phyloP scores from a whole-genome alignment of 768 basidiomycete species.

The Tylopilus vinaceipallidus region DNA sequence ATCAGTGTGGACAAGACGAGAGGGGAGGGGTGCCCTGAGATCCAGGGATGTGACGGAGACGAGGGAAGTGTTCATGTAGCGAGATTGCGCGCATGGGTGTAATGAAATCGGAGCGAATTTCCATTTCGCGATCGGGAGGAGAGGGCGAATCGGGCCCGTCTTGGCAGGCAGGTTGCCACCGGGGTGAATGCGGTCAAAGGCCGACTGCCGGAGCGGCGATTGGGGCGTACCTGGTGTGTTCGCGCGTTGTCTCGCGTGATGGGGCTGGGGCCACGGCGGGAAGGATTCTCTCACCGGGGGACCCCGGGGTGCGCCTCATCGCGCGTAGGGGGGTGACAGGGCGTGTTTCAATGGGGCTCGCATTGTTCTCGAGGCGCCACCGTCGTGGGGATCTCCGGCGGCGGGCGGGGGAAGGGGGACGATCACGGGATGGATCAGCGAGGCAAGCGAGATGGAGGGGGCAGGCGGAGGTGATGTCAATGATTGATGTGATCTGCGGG shows the following conservation, averaged over 20 bases:
- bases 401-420: neutral
- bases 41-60: no score
- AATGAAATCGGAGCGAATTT: no score
- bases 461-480: conserved; percentile 12
- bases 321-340: neutral
- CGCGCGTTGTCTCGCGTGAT: conserved; percentile 3
- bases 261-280: conserved; percentile 1
- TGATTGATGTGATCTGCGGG: conserved; percentile 23
- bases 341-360: neutral
- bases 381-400: no score
- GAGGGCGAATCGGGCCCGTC: no score
- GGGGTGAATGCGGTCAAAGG: neutral
- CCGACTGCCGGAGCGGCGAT: conserved; percentile 11
- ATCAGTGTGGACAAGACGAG: no score
- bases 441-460: neutral
- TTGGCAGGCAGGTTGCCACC: no score
- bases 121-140: no score
- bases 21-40: no score
- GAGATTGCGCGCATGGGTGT: no score
- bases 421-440: conserved; percentile 3
- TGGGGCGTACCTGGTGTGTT: neutral
- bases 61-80: no score
- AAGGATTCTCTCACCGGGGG: neutral
- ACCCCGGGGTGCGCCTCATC: conserved; percentile 6
- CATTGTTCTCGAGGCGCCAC: neutral